Conservation (phyloP, 257 asterid genomes). For the Verbena officinalis region DNA sequence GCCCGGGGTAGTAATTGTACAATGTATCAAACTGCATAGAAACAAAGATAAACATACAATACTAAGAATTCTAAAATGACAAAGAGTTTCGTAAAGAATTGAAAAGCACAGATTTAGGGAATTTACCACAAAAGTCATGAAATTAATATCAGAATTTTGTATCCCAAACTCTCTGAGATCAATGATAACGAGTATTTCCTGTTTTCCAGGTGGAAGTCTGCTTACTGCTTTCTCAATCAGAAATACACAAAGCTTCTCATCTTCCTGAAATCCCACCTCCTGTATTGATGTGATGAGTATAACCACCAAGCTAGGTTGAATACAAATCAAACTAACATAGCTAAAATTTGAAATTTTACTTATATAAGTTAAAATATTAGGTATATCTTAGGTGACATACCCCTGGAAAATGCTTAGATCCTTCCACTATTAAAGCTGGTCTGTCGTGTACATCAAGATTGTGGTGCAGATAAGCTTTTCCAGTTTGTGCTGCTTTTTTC, state of each 20-base stretch:
- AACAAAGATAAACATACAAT: constrained; percentile 15
- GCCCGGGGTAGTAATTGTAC: constrained; percentile 82
- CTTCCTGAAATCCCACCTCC: constrained; percentile 59
- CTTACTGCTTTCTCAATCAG: constrained; percentile 82
- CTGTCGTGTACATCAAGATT: constrained; percentile 56
- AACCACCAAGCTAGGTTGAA: neutral
- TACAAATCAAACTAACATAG: neutral
- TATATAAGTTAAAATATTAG: neutral
- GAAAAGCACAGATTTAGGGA: neutral
- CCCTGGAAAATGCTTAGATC: constrained; percentile 83
- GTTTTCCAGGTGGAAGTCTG: constrained; percentile 65
- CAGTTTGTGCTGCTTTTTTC: constrained; percentile 52
- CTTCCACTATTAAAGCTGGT: constrained; percentile 73
- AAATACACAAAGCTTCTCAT: constrained; percentile 78
- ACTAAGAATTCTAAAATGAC: neutral
- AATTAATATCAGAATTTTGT: constrained; percentile 77
- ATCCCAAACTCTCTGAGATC: constrained; percentile 74
- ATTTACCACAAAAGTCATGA: constrained; percentile 83
- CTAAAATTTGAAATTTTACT: neutral
- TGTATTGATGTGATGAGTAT: constrained; percentile 25
- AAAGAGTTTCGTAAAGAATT: neutral
- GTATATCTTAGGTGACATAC: constrained; percentile 40
- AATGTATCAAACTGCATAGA: constrained; percentile 79
- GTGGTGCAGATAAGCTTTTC: constrained; percentile 77
- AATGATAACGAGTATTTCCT: constrained; percentile 67